These are phyloP conservation scores for Clavispora phyllophila DNA, from an alignment of 805 yeast species.

Conservation along the genomic window DNA sequence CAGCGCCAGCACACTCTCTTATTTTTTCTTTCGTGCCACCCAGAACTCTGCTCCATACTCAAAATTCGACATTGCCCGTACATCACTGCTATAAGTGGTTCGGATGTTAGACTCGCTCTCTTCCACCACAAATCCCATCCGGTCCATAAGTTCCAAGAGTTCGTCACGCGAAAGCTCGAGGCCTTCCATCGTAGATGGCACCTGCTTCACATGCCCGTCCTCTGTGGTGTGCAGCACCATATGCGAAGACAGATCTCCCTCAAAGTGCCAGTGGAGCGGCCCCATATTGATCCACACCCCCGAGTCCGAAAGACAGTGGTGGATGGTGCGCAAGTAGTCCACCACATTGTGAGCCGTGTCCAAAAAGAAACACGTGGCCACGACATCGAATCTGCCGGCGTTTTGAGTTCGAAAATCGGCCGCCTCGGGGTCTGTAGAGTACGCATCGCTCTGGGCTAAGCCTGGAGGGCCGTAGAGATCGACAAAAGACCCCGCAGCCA, in stretches of 20 bases:
- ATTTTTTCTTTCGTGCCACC: conserved; percentile 37
- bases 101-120: conserved; percentile 40
- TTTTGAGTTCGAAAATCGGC: conserved; percentile 38
- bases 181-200: conserved; percentile 43
- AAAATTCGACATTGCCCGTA: conserved; percentile 47
- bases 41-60: conserved; percentile 62
- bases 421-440: conserved; percentile 35
- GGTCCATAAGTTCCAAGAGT: conserved; percentile 39
- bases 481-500: conserved; percentile 68
- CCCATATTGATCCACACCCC: conserved; percentile 67
- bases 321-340: conserved; percentile 49
- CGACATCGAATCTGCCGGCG: conserved; percentile 35
- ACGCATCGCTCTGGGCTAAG: conserved; percentile 29
- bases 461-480: conserved; percentile 58
- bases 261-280: conserved; percentile 70
- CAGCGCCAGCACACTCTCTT: too few species aligned
- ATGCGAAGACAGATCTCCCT: conserved; percentile 35
- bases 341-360: conserved; percentile 59
- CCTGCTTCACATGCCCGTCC: conserved; percentile 16
- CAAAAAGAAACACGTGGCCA: conserved; percentile 56
- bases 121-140: conserved; percentile 48
- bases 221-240: conserved; percentile 6
- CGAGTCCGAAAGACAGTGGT: conserved; percentile 37
- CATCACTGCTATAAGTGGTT: conserved; percentile 52
- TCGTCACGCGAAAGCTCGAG: conserved; percentile 58